Conservation (phyloP, 2,329 filamentous ascomycete species). For the Nakataea oryzae region DNA sequence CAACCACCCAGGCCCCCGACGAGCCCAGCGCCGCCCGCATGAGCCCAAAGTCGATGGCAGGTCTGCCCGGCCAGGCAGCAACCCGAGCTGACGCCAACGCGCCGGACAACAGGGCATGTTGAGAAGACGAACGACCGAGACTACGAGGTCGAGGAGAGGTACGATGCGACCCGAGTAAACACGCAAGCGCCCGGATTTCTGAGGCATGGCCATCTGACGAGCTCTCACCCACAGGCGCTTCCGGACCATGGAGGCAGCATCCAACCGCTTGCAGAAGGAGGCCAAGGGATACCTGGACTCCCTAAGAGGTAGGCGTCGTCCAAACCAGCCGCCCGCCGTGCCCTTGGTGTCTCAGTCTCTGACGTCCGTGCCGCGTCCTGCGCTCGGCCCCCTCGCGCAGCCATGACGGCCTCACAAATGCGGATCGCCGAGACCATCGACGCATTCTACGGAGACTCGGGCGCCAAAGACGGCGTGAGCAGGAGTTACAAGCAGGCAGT, state of each 20-base stretch:
- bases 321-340: neutral
- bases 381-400: slow-evolving; percentile 28
- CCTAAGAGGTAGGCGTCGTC: slow-evolving; percentile 48
- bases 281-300: slow-evolving; percentile 97
- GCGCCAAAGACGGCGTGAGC: slow-evolving; percentile 88
- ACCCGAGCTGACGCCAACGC: neutral
- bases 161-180: neutral
- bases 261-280: slow-evolving; percentile 88
- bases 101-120: slow-evolving; percentile 59
- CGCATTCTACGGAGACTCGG: slow-evolving; percentile 95
- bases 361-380: neutral
- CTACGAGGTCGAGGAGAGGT: slow-evolving; percentile 86
- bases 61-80: too few relatives aligned
- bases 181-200: neutral
- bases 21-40: too few relatives aligned
- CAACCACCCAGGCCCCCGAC: neutral
- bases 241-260: slow-evolving; percentile 93
- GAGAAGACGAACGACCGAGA: slow-evolving; percentile 98
- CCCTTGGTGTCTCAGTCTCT: neutral
- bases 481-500: slow-evolving; percentile 98
- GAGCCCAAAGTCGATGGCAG: neutral
- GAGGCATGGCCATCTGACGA: neutral
- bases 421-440: slow-evolving; percentile 98
- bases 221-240: slow-evolving; percentile 55
- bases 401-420: slow-evolving; percentile 99